Evolutionary conservation across 2,329 filamentous ascomycete genomes (phyloP).

Genomic region (Lasiodiplodia hormozganensis): DNA sequence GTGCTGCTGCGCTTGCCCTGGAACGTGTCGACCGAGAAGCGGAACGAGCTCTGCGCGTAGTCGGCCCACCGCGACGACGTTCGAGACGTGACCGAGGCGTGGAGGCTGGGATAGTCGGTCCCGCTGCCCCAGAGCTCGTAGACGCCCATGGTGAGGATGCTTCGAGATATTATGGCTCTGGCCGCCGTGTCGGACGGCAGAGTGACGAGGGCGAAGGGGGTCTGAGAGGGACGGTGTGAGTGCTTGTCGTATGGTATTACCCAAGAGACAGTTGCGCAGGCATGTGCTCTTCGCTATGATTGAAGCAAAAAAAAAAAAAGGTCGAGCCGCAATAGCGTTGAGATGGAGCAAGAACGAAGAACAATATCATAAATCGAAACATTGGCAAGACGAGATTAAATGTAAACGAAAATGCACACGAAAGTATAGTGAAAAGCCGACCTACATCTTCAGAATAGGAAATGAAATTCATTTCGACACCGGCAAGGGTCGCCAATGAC

Average conservation of each 20-base stretch:
- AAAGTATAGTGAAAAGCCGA: slow-evolving; percentile 33
- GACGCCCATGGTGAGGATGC: slow-evolving; percentile 81
- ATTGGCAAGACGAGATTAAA: slow-evolving; percentile 15
- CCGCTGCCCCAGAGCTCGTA: slow-evolving; percentile 89
- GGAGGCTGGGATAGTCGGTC: slow-evolving; percentile 69
- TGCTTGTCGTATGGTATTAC: background rate
- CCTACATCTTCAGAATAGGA: slow-evolving; percentile 77
- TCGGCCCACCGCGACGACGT: slow-evolving; percentile 70
- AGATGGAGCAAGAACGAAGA: background rate
- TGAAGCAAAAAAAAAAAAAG: background rate
- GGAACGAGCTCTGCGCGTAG: slow-evolving; percentile 75
- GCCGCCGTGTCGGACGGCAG: slow-evolving; percentile 71
- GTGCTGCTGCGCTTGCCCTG: slow-evolving; percentile 71
- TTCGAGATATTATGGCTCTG: slow-evolving; percentile 71
- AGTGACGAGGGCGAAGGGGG: slow-evolving; percentile 82
- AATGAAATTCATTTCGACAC: slow-evolving; percentile 73
- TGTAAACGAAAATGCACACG: slow-evolving; percentile 15
- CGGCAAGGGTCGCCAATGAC: slow-evolving; percentile 74
- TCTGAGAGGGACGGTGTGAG: slow-evolving; percentile 57
- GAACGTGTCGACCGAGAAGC: slow-evolving; percentile 84
- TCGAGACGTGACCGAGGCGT: slow-evolving; percentile 65
- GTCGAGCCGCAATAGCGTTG: background rate
- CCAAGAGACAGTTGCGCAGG: background rate
- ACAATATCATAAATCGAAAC: background rate
- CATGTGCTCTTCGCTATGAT: background rate